Conservation (phyloP, 2,329 filamentous ascomycete genomes). For the Emmonsiellopsis sp. region DNA sequence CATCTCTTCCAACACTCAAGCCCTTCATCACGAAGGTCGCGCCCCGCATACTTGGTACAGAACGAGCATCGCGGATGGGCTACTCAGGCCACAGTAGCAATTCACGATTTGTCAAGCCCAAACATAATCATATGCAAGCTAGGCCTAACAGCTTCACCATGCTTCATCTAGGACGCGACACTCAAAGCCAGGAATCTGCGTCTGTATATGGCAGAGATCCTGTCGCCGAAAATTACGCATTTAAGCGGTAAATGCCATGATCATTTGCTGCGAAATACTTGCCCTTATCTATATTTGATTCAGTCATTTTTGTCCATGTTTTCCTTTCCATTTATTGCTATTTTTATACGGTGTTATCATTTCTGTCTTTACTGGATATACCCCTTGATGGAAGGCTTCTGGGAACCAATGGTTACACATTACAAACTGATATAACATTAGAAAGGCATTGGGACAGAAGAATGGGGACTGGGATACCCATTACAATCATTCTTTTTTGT, state of each 20-base stretch:
- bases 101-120: neutral
- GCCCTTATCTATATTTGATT: neutral
- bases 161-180: neutral
- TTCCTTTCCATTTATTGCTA: neutral
- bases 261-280: neutral
- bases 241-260: neutral
- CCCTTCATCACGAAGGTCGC: neutral
- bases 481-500: too few relatives aligned
- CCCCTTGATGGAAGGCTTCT: neutral
- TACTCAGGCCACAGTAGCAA: neutral
- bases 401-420: too few relatives aligned
- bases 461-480: too few relatives aligned
- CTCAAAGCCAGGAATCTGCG: neutral
- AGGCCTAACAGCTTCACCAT: neutral
- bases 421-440: too few relatives aligned
- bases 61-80: neutral
- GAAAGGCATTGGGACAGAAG: too few relatives aligned
- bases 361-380: neutral
- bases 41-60: neutral
- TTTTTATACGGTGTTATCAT: neutral
- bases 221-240: neutral
- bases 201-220: neutral
- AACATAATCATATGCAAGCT: neutral
- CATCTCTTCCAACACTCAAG: neutral
- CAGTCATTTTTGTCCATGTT: neutral